Base-by-base conservation (phyloP, 352 stramenopile species). In the Phytophthora sojae region DNA sequence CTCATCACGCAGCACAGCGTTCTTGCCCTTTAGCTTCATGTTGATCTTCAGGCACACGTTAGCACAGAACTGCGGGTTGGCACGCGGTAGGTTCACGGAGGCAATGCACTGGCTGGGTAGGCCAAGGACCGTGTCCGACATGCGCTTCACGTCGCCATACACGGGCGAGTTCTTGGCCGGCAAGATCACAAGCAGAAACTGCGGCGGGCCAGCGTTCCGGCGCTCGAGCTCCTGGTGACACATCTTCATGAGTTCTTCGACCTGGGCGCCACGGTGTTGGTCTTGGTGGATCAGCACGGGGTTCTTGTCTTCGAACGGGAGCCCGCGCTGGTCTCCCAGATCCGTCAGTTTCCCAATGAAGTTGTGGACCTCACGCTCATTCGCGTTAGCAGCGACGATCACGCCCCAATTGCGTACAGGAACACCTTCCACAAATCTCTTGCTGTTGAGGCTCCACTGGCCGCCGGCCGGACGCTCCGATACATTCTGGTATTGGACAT, bases 31-130 rank as follows among this genome's bases (percentile, higher is more conserved):
- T 15, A 94, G 64, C 62, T 94, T 94, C 69, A 86, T 76, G 70
- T 94, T 93, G 39, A 94, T 86, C 66, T 93, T 89, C 8, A 91
- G 67, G 6, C 79, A 80, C 1, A 95, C 69, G 55, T 95, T 95
- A 1, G 67, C 76, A 23, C 81, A 80, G 58, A 92, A 92, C 63
- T 88, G 82, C 3, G 64, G 53, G 19, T 87, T 83, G 3, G 72
- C 61, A 32, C 76, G 78, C 0, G 35, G 15, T 6, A 92, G 60
- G 55, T 91, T 81, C 30, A 65, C 64, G 0, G 68, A 68, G 7
- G 89, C 71, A 51, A 93, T 82, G 61, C 85, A 93, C 61, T 95
- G 88, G 51, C 76, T 90, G 29, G 81, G 81, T 1, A 95, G 73
- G n/a, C 84, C 87, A n/a, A 93, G 73, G 25, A 88, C 67, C 12